Evolutionary conservation across 805 yeast species (phyloP).

Genomic region (Barnettozyma vustinii): DNA sequence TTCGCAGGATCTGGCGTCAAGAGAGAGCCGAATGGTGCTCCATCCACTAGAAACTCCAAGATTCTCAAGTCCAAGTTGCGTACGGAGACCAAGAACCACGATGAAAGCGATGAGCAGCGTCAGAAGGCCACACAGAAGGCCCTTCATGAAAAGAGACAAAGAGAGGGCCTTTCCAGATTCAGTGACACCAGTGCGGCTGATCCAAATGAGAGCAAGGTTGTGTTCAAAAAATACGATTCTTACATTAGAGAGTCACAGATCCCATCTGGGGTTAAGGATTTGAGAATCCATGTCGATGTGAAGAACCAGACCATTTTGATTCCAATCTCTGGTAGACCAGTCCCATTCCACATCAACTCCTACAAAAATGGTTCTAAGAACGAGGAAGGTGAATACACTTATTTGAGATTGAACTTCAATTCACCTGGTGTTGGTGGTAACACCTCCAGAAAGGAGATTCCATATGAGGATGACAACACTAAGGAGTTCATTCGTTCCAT

Average conservation of each 20-base stretch:
- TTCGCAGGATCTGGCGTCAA: slow-evolving; percentile 19
- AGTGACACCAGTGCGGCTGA: slow-evolving; percentile 73
- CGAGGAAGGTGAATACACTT: slow-evolving; percentile 94
- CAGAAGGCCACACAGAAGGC: slow-evolving; percentile 79
- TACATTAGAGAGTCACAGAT: slow-evolving; percentile 91
- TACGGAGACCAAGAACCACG: slow-evolving; percentile 66
- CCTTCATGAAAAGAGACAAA: slow-evolving; percentile 78
- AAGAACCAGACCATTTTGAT: slow-evolving; percentile 83
- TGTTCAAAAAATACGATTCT: slow-evolving; percentile 91
- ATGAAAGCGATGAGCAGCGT: slow-evolving; percentile 73
- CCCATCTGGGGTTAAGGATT: slow-evolving; percentile 75
- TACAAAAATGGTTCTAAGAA: slow-evolving; percentile 91
- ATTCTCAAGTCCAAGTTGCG: slow-evolving; percentile 75
- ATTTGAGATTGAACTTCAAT: slow-evolving; percentile 83
- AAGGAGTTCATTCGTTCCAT: slow-evolving; percentile 83
- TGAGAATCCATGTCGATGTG: slow-evolving; percentile 81
- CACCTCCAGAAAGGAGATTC: slow-evolving; percentile 67
- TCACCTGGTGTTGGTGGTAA: slow-evolving; percentile 86
- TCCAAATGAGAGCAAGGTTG: slow-evolving; percentile 52
- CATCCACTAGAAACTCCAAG: slow-evolving; percentile 42
- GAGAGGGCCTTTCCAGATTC: slow-evolving; percentile 79
- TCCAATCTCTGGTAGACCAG: slow-evolving; percentile 94
- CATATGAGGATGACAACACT: slow-evolving; percentile 84
- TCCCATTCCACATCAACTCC: slow-evolving; percentile 93
- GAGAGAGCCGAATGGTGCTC: slow-evolving; percentile 26